A percentile compares a stretch with the other conserved stretches of the same genome.
Evolutionary conservation across 2,329 filamentous ascomycete species (phyloP).

Genomic region (Calonectria pseudoturangicola): DNA sequence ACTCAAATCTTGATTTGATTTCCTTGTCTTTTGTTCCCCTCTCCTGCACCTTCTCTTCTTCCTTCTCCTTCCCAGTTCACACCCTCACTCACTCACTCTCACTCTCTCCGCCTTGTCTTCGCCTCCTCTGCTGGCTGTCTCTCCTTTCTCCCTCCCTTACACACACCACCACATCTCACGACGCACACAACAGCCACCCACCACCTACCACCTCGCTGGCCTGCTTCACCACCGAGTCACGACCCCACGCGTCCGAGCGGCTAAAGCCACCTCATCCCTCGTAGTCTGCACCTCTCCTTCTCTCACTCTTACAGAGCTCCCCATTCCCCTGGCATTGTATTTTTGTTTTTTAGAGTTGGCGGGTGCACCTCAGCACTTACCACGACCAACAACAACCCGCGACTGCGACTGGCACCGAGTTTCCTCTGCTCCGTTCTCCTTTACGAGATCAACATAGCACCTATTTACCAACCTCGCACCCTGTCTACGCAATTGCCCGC

Average conservation of each 20-base stretch:
- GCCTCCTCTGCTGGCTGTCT: not conserved
- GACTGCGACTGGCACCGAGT: constrained; percentile 36
- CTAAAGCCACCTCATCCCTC: constrained; percentile 51
- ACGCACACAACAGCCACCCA: constrained; percentile 23
- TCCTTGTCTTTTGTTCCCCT: constrained; percentile 23
- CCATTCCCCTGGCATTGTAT: constrained; percentile 51
- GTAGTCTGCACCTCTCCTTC: constrained; percentile 14
- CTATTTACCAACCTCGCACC: constrained; percentile 34
- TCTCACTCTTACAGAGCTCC: constrained; percentile 43
- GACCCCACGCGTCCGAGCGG: constrained; percentile 54
- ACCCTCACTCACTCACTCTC: not conserved
- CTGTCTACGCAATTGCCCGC: constrained; percentile 38
- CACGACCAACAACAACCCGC: constrained; percentile 42
- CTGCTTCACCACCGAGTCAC: constrained; percentile 29
- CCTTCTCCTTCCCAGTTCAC: not conserved
- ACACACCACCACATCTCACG: constrained; percentile 25
- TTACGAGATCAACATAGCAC: constrained; percentile 29
- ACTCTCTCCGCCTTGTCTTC: constrained; percentile 20
- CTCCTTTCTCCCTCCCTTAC: constrained; percentile 20
- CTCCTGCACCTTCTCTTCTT: constrained; percentile 7
- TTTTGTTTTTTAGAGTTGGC: constrained; percentile 44
- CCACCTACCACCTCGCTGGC: constrained; percentile 4
- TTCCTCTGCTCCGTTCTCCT: constrained; percentile 28
- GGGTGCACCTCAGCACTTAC: constrained; percentile 43
- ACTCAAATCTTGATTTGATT: constrained; percentile 16